Conservation (phyloP, 306 rosid species). For the Myrica gale region DNA sequence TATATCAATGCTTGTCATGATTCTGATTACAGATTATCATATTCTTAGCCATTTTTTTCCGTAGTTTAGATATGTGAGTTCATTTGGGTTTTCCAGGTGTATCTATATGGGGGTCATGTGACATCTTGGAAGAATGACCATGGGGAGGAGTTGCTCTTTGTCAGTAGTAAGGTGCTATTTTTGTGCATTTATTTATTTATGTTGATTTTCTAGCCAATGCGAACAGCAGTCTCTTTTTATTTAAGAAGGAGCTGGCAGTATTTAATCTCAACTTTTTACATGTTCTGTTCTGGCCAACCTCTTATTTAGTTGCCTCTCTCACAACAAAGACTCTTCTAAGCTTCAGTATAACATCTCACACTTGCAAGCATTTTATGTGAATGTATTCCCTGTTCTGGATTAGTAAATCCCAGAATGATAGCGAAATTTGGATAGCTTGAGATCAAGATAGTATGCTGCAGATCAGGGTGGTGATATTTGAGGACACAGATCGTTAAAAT, state of each 20-base stretch:
- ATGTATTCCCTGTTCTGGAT: neutral
- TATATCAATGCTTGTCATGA: constrained; percentile 4
- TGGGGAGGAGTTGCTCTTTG: constrained; percentile 88
- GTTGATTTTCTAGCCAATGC: too few species aligned
- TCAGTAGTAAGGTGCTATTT: constrained; percentile 75
- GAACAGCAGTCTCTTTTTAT: neutral
- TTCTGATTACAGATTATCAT: neutral
- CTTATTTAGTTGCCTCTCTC: neutral
- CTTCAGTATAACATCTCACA: neutral
- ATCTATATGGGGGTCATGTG: constrained; percentile 85
- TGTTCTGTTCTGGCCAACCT: neutral
- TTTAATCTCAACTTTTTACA: neutral
- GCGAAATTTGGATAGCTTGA: neutral
- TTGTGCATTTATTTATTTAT: neutral
- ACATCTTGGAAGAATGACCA: constrained; percentile 98
- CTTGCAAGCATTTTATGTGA: neutral
- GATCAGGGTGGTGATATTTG: neutral
- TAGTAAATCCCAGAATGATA: neutral
- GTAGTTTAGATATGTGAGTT: neutral
- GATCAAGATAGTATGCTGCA: too few species aligned
- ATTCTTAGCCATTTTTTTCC: constrained; percentile 18
- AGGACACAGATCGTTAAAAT: neutral
- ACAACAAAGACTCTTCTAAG: neutral
- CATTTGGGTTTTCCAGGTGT: constrained; percentile 54
- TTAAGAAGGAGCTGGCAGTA: neutral